Evolutionary conservation across 257 asterid species (phyloP), one percentile per base, ranked within the genome.

Genomic region (Solanum chilense): DNA sequence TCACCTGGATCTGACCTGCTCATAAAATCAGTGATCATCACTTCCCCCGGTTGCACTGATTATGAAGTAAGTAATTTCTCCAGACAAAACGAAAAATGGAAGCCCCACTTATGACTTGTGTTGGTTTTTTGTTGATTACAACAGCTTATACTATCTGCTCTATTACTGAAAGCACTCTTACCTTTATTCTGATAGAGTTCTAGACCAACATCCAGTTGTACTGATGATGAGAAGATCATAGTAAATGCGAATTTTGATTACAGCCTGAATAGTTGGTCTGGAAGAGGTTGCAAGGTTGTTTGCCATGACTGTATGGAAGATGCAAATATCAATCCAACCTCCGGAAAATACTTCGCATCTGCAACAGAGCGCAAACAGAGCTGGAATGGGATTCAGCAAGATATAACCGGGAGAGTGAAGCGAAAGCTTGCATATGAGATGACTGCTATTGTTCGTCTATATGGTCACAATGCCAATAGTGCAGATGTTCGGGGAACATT

Each of bases 331-430:
- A 89, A 91, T 78, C 99, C 99, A 33, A 84, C 74, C 89, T 90
- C 93, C 12, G 99, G 99, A 82, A 97, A 95, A 86, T 93, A 88
- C 87, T 97, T 97, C 60, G 97, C 91, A 64, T 91, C 98, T 66
- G 95, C 99, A 35, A 90, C 90, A 11, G 93, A 92, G 60, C 98
- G 98, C 60, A 91, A 97, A 41, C 95, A 95, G 86, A 92, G 31
- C 91, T 97, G 98, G 98, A 92, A 97, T 21, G 99, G 99, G 60
- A 96, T 97, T 89, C 99, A 95, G 86, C 99, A 97, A 92, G 99
- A 97, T 82, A 94, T 97, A 91, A 97, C 96, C 0, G 96, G 94
- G 88, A 95, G 93, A 90, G 92, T 93, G 35, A 92, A 92, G 86
- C 89, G 94, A 86, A 97, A 97, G 91, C 93, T 91, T 81, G 99